Conservation (phyloP, 495 filamentous ascomycete genomes). For the Neurospora sp. region DNA sequence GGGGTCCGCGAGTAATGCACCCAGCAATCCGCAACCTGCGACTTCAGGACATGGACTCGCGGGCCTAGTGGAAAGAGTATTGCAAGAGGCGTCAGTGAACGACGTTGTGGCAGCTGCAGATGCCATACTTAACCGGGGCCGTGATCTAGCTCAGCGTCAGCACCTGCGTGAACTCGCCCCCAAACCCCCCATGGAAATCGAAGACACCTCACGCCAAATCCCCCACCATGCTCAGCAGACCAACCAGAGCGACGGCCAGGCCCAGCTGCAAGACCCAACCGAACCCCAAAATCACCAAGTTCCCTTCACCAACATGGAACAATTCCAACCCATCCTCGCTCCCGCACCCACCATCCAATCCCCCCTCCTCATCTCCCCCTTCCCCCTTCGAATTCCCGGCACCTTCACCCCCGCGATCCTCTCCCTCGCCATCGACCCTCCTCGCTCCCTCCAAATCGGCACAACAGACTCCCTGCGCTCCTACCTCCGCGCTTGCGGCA, state of each 20-base stretch:
- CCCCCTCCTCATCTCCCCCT: not conserved
- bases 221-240: not conserved
- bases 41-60: no score
- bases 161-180: not conserved
- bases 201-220: not conserved
- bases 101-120: not conserved
- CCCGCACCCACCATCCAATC: not conserved
- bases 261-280: not conserved
- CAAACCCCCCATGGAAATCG: not conserved
- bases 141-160: not conserved
- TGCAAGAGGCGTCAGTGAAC: not conserved
- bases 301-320: not conserved
- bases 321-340: not conserved
- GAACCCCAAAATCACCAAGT: not conserved
- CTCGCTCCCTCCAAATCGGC: not conserved
- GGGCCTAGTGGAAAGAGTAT: not conserved
- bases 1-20: not conserved
- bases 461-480: not conserved
- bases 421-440: not conserved
- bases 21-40: not conserved
- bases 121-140: not conserved
- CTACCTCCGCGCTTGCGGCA: not conserved
- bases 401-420: not conserved
- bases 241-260: not conserved
- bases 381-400: not conserved